Conservation (phyloP, 2,329 filamentous ascomycete species). For the Penicillium vulpinum region DNA sequence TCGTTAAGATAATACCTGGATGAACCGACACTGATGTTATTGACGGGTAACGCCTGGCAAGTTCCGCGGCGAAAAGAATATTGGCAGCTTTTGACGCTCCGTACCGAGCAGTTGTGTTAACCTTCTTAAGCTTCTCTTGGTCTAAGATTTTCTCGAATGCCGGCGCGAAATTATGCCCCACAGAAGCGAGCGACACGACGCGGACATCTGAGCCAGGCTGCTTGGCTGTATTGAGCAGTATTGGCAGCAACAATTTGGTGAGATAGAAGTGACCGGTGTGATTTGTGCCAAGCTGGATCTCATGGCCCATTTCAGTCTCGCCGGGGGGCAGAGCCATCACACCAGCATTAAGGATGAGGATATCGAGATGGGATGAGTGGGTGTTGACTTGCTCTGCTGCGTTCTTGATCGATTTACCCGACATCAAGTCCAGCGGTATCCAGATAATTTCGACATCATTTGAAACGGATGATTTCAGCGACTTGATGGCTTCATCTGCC, state of each 20-base stretch:
- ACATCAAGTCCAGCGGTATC: slow-evolving; percentile 45
- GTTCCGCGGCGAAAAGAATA: slow-evolving; percentile 46
- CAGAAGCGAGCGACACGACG: slow-evolving; percentile 32
- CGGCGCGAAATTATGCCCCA: slow-evolving; percentile 29
- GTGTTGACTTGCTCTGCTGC: slow-evolving; percentile 38
- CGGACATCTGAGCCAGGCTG: slow-evolving; percentile 28
- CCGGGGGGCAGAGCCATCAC: slow-evolving; percentile 42
- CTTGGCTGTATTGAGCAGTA: slow-evolving; percentile 28
- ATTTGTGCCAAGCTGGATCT: slow-evolving; percentile 44
- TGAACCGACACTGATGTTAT: slow-evolving; percentile 47
- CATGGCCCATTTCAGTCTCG: slow-evolving; percentile 38
- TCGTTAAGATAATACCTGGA: slow-evolving; percentile 45
- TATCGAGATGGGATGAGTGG: slow-evolving; percentile 30
- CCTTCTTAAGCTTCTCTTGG: slow-evolving; percentile 30
- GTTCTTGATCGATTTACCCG: slow-evolving; percentile 42
- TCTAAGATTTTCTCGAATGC: slow-evolving; percentile 32
- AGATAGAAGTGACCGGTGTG: slow-evolving; percentile 42
- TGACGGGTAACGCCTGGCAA: slow-evolving; percentile 40
- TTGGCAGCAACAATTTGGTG: slow-evolving; percentile 37
- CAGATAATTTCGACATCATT: slow-evolving; percentile 22
- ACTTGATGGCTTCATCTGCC: slow-evolving; percentile 24
- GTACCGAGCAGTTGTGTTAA: slow-evolving; percentile 41
- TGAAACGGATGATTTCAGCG: slow-evolving; percentile 14
- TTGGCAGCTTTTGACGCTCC: slow-evolving; percentile 50
- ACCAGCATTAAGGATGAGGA: slow-evolving; percentile 45